Conservation (phyloP, 2,329 filamentous ascomycete species). For the Biscogniauxia marginata region DNA sequence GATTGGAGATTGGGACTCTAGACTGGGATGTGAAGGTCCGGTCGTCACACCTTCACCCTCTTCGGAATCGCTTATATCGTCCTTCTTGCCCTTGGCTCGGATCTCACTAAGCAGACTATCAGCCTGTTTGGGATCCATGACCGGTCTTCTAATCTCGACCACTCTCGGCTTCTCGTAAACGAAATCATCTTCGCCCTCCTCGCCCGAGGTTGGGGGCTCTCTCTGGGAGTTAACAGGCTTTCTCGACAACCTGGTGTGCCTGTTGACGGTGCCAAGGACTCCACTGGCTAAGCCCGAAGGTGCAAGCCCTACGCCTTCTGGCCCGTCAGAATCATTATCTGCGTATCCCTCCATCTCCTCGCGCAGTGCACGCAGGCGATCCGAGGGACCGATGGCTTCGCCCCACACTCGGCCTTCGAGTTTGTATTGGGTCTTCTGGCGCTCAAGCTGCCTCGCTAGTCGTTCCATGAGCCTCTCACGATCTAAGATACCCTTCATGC, state of each 20-base stretch:
- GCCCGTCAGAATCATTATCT: slow-evolving; percentile 33
- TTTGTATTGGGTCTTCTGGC: slow-evolving; percentile 97
- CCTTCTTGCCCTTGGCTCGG: slow-evolving; percentile 69
- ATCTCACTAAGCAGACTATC: slow-evolving; percentile 69
- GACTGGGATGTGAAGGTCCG: slow-evolving; percentile 71
- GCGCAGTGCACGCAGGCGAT: slow-evolving; percentile 84
- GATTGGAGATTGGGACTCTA: slow-evolving; percentile 68
- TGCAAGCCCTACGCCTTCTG: slow-evolving; percentile 49
- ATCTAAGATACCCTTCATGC: slow-evolving; percentile 90
- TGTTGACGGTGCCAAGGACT: slow-evolving; percentile 70
- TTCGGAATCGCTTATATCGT: slow-evolving; percentile 72
- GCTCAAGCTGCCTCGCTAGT: slow-evolving; percentile 90
- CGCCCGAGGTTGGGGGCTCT: slow-evolving; percentile 26
- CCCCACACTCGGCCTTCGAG: slow-evolving; percentile 91
- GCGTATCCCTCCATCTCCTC: slow-evolving; percentile 83
- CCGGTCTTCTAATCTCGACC: slow-evolving; percentile 73
- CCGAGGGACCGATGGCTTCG: slow-evolving; percentile 78
- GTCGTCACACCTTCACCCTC: slow-evolving; percentile 69
- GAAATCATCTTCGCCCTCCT: slow-evolving; percentile 58
- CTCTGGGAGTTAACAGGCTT: slow-evolving; percentile 48
- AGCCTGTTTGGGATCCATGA: slow-evolving; percentile 62
- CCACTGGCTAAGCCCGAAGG: slow-evolving; percentile 67
- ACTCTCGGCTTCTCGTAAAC: slow-evolving; percentile 78
- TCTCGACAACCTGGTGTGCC: slow-evolving; percentile 55
- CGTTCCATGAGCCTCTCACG: slow-evolving; percentile 90